phyloP scores from a whole-genome alignment of 257 asterid species.

The Solanum gracilifrons region DNA sequence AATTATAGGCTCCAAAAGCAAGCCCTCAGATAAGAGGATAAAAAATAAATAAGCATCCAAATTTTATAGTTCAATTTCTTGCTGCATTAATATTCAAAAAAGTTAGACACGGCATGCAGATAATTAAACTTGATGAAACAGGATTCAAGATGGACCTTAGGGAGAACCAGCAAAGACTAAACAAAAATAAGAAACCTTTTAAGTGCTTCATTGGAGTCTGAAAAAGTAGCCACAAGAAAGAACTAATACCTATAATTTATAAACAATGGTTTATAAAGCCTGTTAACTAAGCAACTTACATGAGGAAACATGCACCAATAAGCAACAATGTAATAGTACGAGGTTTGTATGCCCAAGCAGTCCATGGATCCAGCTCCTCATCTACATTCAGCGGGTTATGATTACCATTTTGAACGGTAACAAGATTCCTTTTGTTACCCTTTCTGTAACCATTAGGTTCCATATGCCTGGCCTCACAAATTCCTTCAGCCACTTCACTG shows the following conservation, averaged over 20 bases:
- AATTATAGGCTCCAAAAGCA: not conserved
- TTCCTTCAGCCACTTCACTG: constrained; percentile 22
- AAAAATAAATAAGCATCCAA: not conserved
- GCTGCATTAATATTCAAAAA: not conserved
- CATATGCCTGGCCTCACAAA: constrained; percentile 30
- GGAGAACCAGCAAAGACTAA: not conserved
- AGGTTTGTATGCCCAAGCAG: constrained; percentile 99
- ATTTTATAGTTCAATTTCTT: not conserved
- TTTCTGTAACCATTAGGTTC: constrained; percentile 49
- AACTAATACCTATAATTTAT: not conserved
- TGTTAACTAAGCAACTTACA: constrained; percentile 41
- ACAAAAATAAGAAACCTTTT: not conserved
- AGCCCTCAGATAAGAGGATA: not conserved
- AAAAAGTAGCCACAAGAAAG: not conserved
- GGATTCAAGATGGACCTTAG: not conserved
- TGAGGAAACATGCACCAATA: constrained; percentile 89
- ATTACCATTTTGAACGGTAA: constrained; percentile 61
- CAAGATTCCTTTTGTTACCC: constrained; percentile 37
- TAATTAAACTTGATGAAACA: not conserved
- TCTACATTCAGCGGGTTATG: constrained; percentile 27
- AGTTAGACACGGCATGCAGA: not conserved
- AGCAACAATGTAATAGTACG: constrained; percentile 72
- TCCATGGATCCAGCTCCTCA: constrained; percentile 93
- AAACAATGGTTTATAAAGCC: not conserved
- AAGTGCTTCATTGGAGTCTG: not conserved